Conservation (phyloP, 2,329 filamentous ascomycete genomes). For the Grosmannia serpens region DNA sequence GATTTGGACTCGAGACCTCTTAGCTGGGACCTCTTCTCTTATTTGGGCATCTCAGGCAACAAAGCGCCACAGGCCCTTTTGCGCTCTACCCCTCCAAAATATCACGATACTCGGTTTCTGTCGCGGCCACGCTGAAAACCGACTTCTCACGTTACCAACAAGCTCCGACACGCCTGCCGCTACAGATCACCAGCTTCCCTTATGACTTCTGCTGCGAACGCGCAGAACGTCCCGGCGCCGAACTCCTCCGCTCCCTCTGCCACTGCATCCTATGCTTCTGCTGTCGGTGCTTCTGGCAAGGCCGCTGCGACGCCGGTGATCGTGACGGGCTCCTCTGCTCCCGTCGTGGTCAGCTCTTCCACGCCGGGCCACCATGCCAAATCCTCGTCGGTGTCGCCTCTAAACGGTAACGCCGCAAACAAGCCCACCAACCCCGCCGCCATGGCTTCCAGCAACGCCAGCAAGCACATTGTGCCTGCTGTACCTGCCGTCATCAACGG, state of each 20-base stretch:
- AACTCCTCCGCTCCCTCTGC: conserved; percentile 43
- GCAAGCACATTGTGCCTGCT: conserved; percentile 41
- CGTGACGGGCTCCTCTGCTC: conserved; percentile 45
- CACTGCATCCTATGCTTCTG: conserved; percentile 53
- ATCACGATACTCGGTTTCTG: neutral
- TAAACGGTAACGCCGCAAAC: conserved; percentile 59
- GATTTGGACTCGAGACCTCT: neutral
- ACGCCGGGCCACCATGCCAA: conserved; percentile 48
- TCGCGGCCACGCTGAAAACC: neutral
- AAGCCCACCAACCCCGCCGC: conserved; percentile 3
- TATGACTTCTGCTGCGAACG: conserved; percentile 51
- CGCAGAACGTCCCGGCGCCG: conserved; percentile 45
- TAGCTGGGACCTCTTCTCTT: neutral
- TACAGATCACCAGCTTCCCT: conserved; percentile 18
- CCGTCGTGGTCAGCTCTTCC: conserved; percentile 44
- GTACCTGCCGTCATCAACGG: conserved; percentile 61
- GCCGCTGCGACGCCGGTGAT: conserved; percentile 47
- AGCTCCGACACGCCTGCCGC: neutral
- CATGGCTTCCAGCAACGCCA: conserved; percentile 9
- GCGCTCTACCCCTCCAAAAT: neutral
- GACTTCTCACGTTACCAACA: neutral
- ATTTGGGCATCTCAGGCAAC: neutral
- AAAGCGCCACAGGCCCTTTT: neutral
- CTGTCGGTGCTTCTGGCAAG: conserved; percentile 53
- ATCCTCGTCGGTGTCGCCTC: conserved; percentile 57